A percentile compares a stretch with the other conserved stretches of the same genome.
Evolutionary conservation across 176 grass and related monocot genomes (phyloP).

Genomic region (Triticum timopheevii): DNA sequence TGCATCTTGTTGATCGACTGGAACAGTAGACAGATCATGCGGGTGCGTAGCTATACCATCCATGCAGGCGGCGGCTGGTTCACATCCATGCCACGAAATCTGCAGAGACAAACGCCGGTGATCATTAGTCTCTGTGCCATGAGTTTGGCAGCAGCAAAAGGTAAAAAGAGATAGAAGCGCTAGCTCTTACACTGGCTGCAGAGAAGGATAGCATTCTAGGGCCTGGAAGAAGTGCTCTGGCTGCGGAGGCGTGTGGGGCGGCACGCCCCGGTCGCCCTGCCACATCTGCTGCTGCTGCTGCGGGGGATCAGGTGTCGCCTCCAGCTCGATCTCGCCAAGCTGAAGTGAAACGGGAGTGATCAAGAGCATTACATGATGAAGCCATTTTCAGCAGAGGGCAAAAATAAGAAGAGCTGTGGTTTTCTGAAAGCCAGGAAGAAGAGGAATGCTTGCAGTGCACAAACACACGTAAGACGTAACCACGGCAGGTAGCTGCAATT

Average conservation of each 20-base stretch:
- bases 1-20: not conserved
- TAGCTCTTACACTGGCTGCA: slow-evolving; percentile 24
- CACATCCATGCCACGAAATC: slow-evolving; percentile 27
- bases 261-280: not conserved
- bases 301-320: not conserved
- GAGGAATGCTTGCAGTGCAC: not conserved
- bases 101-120: not conserved
- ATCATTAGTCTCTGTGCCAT: no score
- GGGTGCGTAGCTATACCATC: slow-evolving; percentile 35
- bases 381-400: not conserved
- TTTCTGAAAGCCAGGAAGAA: not conserved
- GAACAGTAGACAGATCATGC: not conserved
- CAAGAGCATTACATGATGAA: not conserved
- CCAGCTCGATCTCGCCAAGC: slow-evolving; percentile 23
- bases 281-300: slow-evolving; percentile 1
- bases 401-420: not conserved
- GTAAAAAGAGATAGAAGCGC: no score
- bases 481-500: not conserved
- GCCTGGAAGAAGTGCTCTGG: slow-evolving; percentile 48
- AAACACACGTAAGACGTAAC: not conserved
- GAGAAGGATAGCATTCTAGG: slow-evolving; percentile 24
- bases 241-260: slow-evolving; percentile 28
- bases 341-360: slow-evolving; percentile 24
- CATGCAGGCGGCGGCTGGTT: slow-evolving; percentile 36
- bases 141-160: no score